These are phyloP conservation scores for Neophaeococcomyces aloes DNA, from an alignment of 2,329 filamentous ascomycete species.

Conservation along the genomic window DNA sequence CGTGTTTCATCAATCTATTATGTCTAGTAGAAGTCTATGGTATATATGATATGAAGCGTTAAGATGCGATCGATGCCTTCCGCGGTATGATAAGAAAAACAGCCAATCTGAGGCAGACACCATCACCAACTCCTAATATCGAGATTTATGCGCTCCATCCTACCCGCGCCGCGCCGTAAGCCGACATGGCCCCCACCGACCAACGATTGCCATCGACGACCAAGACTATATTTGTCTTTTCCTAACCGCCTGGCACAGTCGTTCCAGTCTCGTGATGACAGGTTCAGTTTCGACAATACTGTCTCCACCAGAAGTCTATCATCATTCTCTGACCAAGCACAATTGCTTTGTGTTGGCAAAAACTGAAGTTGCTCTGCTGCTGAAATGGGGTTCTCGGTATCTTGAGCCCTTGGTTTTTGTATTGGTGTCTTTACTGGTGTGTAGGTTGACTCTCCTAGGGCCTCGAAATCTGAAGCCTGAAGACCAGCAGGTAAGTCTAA, in stretches of 20 bases:
- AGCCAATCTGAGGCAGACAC: neutral
- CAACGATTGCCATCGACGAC: conserved; percentile 34
- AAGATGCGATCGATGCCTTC: no score
- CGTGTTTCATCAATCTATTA: neutral
- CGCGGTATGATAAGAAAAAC: neutral
- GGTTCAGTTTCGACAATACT: conserved; percentile 35
- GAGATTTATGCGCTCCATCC: conserved; percentile 2
- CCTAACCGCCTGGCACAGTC: conserved; percentile 36
- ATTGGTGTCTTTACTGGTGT: conserved; percentile 19
- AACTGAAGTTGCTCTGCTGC: conserved; percentile 12
- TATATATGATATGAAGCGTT: no score
- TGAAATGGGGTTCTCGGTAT: conserved; percentile 13
- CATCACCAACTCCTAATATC: conserved; percentile 8
- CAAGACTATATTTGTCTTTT: conserved; percentile 31
- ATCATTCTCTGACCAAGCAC: conserved; percentile 32
- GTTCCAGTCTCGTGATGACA: conserved; percentile 35
- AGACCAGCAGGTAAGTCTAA: conserved; percentile 37
- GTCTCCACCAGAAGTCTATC: conserved; percentile 34
- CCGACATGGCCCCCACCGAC: conserved; percentile 35
- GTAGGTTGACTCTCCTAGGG: conserved; percentile 22
- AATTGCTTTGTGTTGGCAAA: conserved; percentile 8
- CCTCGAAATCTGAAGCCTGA: conserved; percentile 34
- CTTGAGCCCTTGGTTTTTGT: conserved; percentile 9
- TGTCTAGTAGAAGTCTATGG: no score
- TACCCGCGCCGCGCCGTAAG: conserved; percentile 24